Evolutionary conservation across 2,329 filamentous ascomycete species (phyloP), one percentile per base, ranked within the genome.

Genomic region (Lecanosticta acicola): DNA sequence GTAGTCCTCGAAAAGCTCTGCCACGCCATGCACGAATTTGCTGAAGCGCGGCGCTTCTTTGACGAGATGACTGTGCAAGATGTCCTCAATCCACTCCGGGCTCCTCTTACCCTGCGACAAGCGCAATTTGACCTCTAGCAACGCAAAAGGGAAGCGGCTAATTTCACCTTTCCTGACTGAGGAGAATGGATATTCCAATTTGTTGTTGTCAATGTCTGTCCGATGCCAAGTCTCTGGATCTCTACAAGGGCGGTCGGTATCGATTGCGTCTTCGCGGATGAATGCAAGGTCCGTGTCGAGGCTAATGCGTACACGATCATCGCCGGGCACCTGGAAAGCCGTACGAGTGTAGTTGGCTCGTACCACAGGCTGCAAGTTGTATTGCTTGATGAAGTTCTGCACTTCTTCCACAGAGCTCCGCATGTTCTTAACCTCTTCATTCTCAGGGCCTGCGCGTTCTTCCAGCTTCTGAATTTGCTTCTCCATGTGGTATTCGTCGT

Each of bases 11-110:
- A 97, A 97, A 2, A 98, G 76, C 32, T 84, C 83, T 5, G 91
- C 90, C 3, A 94, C 83, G 50, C 93, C 93, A 60, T 98, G 91
- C 2, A 94, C 85, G 59, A 97, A 98, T 67, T 98, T 98, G 59
- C 89, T 96, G 71, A 98, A 98, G 41, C 85, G 81, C 1, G 90
- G 87, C 0, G 86, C 83, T 37, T 89, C 82, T 64, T 95, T 89
- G 53, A 98, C 86, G 3, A 98, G 78, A 66, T 98, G 91, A 3
- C 89, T 96, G 42, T 80, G 77, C 80, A 94, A 96, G 56, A 98
- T 72, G 57, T 98, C 93, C 56, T 89, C 80, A 26, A 97, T 76
- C 93, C 93, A 98, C 53, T 83, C 79, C 3, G 85, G 84, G 45
- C 82, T 80, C 67, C 87, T 89, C 55, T 80, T 77, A 39, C 67